Base-by-base conservation (phyloP, 148 eudicot species). In the Silene uniflora region DNA sequence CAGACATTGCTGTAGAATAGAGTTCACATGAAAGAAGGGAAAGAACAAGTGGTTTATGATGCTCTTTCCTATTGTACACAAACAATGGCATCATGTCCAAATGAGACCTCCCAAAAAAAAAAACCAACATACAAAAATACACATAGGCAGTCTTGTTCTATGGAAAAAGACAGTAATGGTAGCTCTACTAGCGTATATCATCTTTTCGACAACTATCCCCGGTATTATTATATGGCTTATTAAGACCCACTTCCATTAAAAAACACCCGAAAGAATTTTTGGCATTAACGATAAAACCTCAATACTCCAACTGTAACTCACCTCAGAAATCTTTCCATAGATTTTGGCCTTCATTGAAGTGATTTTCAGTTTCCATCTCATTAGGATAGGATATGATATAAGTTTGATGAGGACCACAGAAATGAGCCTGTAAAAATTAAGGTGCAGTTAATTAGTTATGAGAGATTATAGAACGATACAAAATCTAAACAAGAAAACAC, bases 91-190 rank as follows among this genome's bases (percentile, higher is more conserved):
- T 18, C 44, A 60, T 3, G 2, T 62, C 61, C 64, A 79, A 44
- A 69, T 56, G 65, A 39, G 46, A 70, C 62, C 65, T 22, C 62
- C 69, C 55, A 67, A 10, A 44, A 39, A 10, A 44, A 35, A 35
- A 39, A 39, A 39, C 9, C 78, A 80, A 78, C 84, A 80, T 62
- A 77, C 76, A 77, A 78, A 61, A 75, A 82, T 76, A 70, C 73
- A 67, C 79, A 23, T 24, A 77, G 75, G 62, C 66, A 77, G 67
- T 19, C 72, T 77, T 75, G 73, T 39, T 39, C 44, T 7, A 7
- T 39, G 44, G 44, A 39, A 39, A 39, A 39, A 7, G 44, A 39
- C 44, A 39, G 27, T 24, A 59, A 10, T 39, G 44, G 44, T 39
- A 39, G 44, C 69, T 77, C 71, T 69, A 74, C 75, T 62, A 79